Percentiles rank a stretch among this genome's conserved stretches.
These are phyloP conservation scores for Trypanosoma lewisi DNA, from an alignment of 208 protist genomes.

Conservation along the genomic window DNA sequence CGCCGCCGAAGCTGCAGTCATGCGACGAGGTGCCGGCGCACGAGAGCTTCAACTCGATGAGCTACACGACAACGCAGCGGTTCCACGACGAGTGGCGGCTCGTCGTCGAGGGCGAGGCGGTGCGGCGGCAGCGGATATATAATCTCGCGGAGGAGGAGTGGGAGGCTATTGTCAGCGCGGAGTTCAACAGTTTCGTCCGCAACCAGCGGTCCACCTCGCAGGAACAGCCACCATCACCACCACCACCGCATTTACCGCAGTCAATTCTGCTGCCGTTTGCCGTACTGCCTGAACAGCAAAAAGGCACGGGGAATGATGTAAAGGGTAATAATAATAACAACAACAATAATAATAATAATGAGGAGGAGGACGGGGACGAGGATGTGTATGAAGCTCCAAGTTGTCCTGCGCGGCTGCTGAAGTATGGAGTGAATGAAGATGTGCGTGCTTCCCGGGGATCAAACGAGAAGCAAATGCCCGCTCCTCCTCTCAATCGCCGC, in stretches of 20 bases:
- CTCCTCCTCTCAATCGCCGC: neutral
- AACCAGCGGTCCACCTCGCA: slow-evolving; percentile 1
- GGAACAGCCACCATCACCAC: neutral
- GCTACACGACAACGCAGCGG: slow-evolving; percentile 72
- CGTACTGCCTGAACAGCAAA: neutral
- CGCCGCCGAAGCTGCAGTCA: neutral
- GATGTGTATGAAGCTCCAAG: slow-evolving; percentile 17
- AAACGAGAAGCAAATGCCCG: neutral
- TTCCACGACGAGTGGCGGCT: slow-evolving; percentile 69
- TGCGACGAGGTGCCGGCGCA: neutral
- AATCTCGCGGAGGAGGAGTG: slow-evolving; percentile 83
- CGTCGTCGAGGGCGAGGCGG: slow-evolving; percentile 52
- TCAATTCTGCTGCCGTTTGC: slow-evolving; percentile 13
- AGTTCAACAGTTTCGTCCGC: slow-evolving; percentile 16
- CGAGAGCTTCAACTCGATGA: slow-evolving; percentile 30
- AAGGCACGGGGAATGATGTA: neutral
- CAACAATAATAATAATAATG: neutral
- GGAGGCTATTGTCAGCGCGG: slow-evolving; percentile 13
- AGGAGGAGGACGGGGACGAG: neutral
- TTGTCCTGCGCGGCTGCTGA: neutral
- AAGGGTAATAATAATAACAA: neutral
- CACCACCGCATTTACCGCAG: slow-evolving; percentile 5
- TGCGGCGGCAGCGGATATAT: slow-evolving; percentile 49
- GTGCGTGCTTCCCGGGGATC: neutral
- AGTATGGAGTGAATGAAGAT: neutral